phyloP scores from a whole-genome alignment of 2,329 filamentous ascomycete species.

The Tolypocladium amazonense region DNA sequence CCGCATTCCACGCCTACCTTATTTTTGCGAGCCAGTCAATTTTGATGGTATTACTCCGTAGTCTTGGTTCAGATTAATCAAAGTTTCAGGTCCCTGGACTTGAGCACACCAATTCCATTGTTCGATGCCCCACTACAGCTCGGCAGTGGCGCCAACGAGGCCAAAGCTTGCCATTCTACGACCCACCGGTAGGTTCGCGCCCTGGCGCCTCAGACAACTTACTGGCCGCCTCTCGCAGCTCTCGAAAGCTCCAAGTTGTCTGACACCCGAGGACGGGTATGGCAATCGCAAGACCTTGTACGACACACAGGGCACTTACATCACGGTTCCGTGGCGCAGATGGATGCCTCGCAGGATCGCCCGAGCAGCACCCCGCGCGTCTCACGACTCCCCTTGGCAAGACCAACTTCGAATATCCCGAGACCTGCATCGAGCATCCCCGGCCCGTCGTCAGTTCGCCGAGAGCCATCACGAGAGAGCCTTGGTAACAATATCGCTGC shows the following conservation, averaged over 20 bases:
- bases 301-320: not conserved
- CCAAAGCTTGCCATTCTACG: no score
- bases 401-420: slow-evolving; percentile 20
- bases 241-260: not conserved
- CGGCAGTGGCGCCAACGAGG: not conserved
- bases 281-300: not conserved
- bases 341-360: slow-evolving; percentile 25
- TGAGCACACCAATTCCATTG: not conserved
- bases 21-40: no score
- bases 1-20: no score
- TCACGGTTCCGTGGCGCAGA: slow-evolving; percentile 3
- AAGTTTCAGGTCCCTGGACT: no score
- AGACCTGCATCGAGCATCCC: slow-evolving; percentile 15
- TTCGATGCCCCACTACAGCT: not conserved
- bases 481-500: slow-evolving; percentile 7
- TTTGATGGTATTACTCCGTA: no score
- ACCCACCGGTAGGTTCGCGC: no score
- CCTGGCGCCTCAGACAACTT: not conserved
- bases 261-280: not conserved
- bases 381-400: slow-evolving; percentile 26
- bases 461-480: slow-evolving; percentile 18
- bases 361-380: slow-evolving; percentile 23
- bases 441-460: slow-evolving; percentile 17
- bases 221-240: not conserved
- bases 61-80: no score